These are phyloP conservation scores for Jackrogersella minutella DNA, from an alignment of 495 filamentous ascomycete genomes.

Conservation along the genomic window DNA sequence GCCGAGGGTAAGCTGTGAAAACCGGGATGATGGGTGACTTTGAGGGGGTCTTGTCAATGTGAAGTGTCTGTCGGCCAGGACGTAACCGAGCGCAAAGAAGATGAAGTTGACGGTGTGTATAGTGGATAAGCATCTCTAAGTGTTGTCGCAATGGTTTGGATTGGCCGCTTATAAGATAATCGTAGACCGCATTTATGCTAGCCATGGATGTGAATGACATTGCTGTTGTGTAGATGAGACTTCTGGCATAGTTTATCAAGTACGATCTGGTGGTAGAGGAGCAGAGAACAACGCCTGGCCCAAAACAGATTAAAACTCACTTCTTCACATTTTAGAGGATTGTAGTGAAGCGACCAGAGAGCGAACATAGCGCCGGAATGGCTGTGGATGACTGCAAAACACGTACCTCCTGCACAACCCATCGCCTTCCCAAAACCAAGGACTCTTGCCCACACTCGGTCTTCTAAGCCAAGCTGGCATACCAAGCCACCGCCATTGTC, in stretches of 20 bases:
- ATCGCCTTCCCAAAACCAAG: slow-evolving; percentile 83
- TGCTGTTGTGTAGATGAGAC: slow-evolving; percentile 68
- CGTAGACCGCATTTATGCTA: slow-evolving; percentile 59
- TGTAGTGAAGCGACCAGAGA: background rate
- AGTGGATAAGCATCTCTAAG: slow-evolving; percentile 38
- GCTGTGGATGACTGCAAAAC: background rate
- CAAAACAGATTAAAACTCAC: slow-evolving; percentile 16
- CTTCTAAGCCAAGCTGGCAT: slow-evolving; percentile 69
- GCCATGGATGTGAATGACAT: slow-evolving; percentile 63
- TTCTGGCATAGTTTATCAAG: slow-evolving; percentile 69
- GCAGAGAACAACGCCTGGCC: slow-evolving; percentile 57
- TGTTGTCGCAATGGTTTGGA: slow-evolving; percentile 48
- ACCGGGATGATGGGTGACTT: slow-evolving; percentile 54
- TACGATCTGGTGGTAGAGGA: slow-evolving; percentile 59
- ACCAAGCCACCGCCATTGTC: slow-evolving; percentile 71
- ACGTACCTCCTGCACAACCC: slow-evolving; percentile 73
- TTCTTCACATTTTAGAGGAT: background rate
- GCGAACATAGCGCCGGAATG: background rate
- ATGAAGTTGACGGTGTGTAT: slow-evolving; percentile 39
- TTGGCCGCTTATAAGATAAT: slow-evolving; percentile 54
- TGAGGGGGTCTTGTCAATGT: slow-evolving; percentile 35
- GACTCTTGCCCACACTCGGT: slow-evolving; percentile 70
- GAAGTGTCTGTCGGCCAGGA: slow-evolving; percentile 28
- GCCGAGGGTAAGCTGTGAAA: slow-evolving; percentile 55
- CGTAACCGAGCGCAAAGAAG: slow-evolving; percentile 18